Evolutionary conservation across 441 rosid genomes (phyloP).

Genomic region (Pelargonium fulgidum): DNA sequence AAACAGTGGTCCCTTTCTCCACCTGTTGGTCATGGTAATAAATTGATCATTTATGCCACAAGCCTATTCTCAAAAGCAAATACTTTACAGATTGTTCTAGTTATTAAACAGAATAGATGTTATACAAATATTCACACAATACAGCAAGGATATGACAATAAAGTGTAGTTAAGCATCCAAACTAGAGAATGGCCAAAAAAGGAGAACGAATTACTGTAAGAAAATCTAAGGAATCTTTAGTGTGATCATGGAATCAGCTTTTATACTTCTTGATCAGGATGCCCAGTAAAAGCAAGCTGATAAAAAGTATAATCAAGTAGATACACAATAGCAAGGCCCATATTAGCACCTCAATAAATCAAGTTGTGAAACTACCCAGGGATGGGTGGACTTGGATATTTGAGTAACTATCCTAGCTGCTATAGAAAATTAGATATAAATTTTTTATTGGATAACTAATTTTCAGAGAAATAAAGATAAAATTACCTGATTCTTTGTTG

Average conservation of each 20-base stretch:
- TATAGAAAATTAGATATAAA: not conserved
- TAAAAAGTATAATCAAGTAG: not conserved
- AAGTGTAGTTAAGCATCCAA: not conserved
- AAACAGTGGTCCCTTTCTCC: slow-evolving; percentile 76
- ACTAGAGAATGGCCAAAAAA: too few relatives aligned
- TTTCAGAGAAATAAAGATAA: not conserved
- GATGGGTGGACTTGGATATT: not conserved
- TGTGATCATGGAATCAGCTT: not conserved
- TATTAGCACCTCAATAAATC: not conserved
- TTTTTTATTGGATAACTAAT: not conserved
- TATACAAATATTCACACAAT: slow-evolving; percentile 1
- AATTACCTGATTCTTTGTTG: not conserved
- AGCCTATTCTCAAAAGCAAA: slow-evolving; percentile 3
- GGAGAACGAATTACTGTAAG: too few relatives aligned
- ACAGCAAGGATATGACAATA: too few relatives aligned
- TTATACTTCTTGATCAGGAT: not conserved
- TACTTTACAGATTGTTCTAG: not conserved
- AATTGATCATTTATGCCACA: not conserved
- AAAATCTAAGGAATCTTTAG: too few relatives aligned
- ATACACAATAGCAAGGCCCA: too few relatives aligned
- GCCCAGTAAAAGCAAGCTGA: not conserved
- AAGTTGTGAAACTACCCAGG: not conserved
- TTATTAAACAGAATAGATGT: not conserved
- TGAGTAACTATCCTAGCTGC: slow-evolving; percentile 6
- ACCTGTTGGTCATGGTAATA: slow-evolving; percentile 45